phyloP scores from a whole-genome alignment of 2,329 filamentous ascomycete genomes.

The Fusarium sp. region DNA sequence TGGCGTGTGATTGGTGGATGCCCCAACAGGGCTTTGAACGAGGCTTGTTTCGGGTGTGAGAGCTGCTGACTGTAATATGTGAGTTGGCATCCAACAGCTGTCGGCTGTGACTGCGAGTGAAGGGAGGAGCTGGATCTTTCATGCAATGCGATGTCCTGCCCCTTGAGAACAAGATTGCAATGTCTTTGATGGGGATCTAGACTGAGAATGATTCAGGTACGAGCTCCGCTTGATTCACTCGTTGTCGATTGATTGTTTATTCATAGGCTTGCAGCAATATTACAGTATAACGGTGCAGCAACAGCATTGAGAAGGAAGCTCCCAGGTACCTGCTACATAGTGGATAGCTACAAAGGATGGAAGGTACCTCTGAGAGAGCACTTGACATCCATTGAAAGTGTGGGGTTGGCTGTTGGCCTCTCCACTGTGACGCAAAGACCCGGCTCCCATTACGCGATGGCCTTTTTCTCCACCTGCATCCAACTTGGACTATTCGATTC shows the following conservation, averaged over 20 bases:
- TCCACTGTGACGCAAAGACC: constrained; percentile 38
- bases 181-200: not conserved
- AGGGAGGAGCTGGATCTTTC: not conserved
- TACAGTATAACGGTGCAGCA: not conserved
- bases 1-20: not conserved
- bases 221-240: not conserved
- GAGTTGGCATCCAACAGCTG: constrained; percentile 4
- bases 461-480: not conserved
- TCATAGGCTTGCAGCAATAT: not conserved
- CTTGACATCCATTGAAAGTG: not conserved
- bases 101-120: not conserved
- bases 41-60: not conserved
- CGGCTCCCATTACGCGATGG: constrained; percentile 33
- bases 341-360: not conserved
- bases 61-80: not conserved
- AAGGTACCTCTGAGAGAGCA: not conserved
- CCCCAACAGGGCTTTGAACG: not conserved
- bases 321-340: not conserved
- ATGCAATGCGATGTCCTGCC: not conserved
- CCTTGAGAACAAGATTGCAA: not conserved
- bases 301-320: not conserved
- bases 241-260: not conserved
- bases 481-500: not conserved
- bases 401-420: constrained; percentile 1
- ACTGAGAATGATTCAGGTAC: not conserved